A percentile compares a stretch with the other conserved stretches of the same genome.
Evolutionary conservation across 768 basidiomycete species (phyloP).

Genomic region (Mycena maculata): DNA sequence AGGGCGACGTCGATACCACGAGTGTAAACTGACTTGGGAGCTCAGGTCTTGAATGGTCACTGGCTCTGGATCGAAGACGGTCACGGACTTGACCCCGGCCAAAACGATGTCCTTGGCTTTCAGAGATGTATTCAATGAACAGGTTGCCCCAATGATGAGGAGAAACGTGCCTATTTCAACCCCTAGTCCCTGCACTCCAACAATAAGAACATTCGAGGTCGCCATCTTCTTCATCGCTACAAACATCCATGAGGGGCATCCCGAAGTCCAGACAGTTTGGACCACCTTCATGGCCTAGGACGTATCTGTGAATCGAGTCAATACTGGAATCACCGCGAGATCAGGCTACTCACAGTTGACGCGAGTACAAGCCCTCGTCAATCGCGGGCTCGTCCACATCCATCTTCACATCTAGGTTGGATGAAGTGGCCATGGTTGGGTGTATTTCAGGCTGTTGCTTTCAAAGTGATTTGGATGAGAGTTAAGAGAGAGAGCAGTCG

Average conservation of each 20-base stretch:
- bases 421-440: slow-evolving; percentile 50
- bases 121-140: slow-evolving; percentile 13
- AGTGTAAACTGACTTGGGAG: slow-evolving; percentile 75
- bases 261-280: neutral
- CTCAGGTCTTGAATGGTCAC: slow-evolving; percentile 91
- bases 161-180: slow-evolving; percentile 84
- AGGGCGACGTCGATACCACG: slow-evolving; percentile 16
- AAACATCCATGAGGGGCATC: slow-evolving; percentile 15
- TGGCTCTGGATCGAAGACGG: slow-evolving; percentile 92
- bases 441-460: slow-evolving; percentile 29
- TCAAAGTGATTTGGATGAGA: slow-evolving; percentile 20
- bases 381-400: slow-evolving; percentile 89
- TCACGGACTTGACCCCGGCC: slow-evolving; percentile 97
- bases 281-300: slow-evolving; percentile 95
- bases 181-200: slow-evolving; percentile 92
- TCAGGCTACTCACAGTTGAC: slow-evolving; percentile 80
- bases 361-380: slow-evolving; percentile 94
- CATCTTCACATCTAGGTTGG: slow-evolving; percentile 67
- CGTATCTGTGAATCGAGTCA: slow-evolving; percentile 69
- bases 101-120: slow-evolving; percentile 94
- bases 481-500: neutral
- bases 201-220: slow-evolving; percentile 91
- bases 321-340: slow-evolving; percentile 30
- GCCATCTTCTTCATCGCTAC: slow-evolving; percentile 99
- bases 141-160: slow-evolving; percentile 14